phyloP scores from a whole-genome alignment of 2,329 filamentous ascomycete species.

The Ceratocystis huliohia region DNA sequence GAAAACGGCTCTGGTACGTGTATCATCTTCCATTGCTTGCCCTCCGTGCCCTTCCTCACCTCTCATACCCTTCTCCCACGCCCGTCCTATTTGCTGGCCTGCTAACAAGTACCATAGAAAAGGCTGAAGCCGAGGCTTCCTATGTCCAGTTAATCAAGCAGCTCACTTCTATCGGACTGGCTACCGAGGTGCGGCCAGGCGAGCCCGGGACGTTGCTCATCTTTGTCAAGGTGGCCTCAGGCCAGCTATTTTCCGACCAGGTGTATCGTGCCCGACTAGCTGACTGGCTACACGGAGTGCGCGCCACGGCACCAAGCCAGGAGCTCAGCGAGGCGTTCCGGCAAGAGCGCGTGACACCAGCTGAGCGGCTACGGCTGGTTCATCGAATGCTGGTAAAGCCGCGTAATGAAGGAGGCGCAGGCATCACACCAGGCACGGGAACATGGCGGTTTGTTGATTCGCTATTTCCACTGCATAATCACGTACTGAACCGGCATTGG shows the following conservation, averaged over 20 bases:
- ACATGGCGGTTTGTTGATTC: constrained; percentile 61
- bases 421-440: constrained; percentile 55
- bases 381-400: constrained; percentile 72
- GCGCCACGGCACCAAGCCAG: constrained; percentile 60
- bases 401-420: constrained; percentile 62
- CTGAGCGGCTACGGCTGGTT: constrained; percentile 76
- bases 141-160: constrained; percentile 68
- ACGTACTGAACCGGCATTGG: constrained; percentile 60
- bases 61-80: not conserved
- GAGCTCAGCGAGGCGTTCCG: constrained; percentile 57
- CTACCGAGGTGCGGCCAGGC: constrained; percentile 75
- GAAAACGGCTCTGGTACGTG: constrained; percentile 42
- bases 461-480: constrained; percentile 69
- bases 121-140: constrained; percentile 54
- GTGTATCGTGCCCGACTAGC: constrained; percentile 78
- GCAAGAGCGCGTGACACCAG: constrained; percentile 67
- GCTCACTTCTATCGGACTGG: constrained; percentile 66
- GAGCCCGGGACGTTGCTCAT: constrained; percentile 63
- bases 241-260: constrained; percentile 61
- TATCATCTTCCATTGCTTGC: not conserved
- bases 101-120: constrained; percentile 15
- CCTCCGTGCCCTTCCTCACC: not conserved
- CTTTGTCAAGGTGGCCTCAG: constrained; percentile 68
- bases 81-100: not conserved
- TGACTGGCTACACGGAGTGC: constrained; percentile 87